Evolutionary conservation across 306 rosid species (phyloP), one percentile per base, ranked within the genome.

Genomic region (Gastrolobium bilobum): DNA sequence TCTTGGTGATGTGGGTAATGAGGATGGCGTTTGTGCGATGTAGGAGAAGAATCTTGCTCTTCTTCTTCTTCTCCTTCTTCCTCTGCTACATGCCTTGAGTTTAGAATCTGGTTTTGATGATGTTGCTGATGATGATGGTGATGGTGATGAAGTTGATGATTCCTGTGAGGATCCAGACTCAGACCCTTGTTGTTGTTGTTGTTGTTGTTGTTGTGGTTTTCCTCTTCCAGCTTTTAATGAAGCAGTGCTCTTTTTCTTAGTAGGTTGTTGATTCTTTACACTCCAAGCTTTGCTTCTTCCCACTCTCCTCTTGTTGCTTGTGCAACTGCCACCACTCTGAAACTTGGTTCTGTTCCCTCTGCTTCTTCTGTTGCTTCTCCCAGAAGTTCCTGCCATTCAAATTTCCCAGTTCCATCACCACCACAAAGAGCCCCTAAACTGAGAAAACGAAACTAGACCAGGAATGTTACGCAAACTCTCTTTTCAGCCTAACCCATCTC

Each of bases 101-200:
- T 81, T 48, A 78, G 76, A 39, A 70, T 46, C 11, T 35, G 82
- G 73, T 56, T 81, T 79, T 68, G 83, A 43, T 63, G 87, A 34
- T 15, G 84, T 1, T 15, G 63, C 0, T 66, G 88, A 38, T 8
- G 69, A 3, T 69, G 85, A 10, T 52, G 83, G 3, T 77, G 86
- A 10, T 26, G 77, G 6, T 9, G 86, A 44, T 61, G 87, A 34
- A 51, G 88, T 70, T 14, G 88, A 59, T 80, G 85, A 68, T 80
- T 88, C 75, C 81, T 76, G 84, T 81, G 94, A 90, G 97, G 93
- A 95, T 93, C 99, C 98, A 95, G 97, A 85, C 61, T 90, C 91
- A 88, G 91, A 54, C 76, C 81, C 76, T 76, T 68, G 73, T 10
- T 38, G 67, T n/a, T 59, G 64, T 31, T 11, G 34, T 38, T 39